These are phyloP conservation scores for Bifiguratus adelaidae DNA, from an alignment of 192 early-diverging fungal species.

Conservation along the genomic window DNA sequence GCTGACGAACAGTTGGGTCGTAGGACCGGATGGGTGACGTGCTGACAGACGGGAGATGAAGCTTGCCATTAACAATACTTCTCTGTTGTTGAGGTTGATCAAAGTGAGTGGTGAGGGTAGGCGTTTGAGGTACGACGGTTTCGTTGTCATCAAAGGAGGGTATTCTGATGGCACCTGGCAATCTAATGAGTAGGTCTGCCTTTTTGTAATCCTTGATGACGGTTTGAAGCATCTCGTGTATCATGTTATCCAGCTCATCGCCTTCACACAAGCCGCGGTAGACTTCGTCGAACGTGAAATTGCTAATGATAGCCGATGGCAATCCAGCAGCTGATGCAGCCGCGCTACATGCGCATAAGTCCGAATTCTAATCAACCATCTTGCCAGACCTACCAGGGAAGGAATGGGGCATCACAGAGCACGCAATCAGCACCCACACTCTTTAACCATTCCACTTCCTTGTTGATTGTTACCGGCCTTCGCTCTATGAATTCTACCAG, in stretches of 20 bases:
- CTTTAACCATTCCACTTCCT: slow-evolving; percentile 38
- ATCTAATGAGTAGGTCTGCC: slow-evolving; percentile 32
- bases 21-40: slow-evolving; percentile 6
- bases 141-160: slow-evolving; percentile 36
- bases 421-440: slow-evolving; percentile 41
- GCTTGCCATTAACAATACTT: slow-evolving; percentile 19
- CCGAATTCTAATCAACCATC: no score
- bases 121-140: slow-evolving; percentile 9
- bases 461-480: slow-evolving; percentile 21
- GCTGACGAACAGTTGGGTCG: neutral
- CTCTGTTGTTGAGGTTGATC: no score
- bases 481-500: slow-evolving; percentile 30
- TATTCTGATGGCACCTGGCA: slow-evolving; percentile 45
- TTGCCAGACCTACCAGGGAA: slow-evolving; percentile 34
- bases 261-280: slow-evolving; percentile 39
- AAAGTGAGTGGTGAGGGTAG: neutral
- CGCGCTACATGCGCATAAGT: slow-evolving; percentile 25
- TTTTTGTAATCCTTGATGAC: slow-evolving; percentile 38
- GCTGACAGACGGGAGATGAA: slow-evolving; percentile 7
- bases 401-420: slow-evolving; percentile 41
- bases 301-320: slow-evolving; percentile 41
- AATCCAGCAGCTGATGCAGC: slow-evolving; percentile 36
- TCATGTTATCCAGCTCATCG: slow-evolving; percentile 32
- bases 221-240: slow-evolving; percentile 17
- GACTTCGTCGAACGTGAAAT: slow-evolving; percentile 55